Evolutionary conservation across 495 filamentous ascomycete genomes (phyloP), one percentile per base, ranked within the genome.

Genomic region (Talaromyces nanjingensis): DNA sequence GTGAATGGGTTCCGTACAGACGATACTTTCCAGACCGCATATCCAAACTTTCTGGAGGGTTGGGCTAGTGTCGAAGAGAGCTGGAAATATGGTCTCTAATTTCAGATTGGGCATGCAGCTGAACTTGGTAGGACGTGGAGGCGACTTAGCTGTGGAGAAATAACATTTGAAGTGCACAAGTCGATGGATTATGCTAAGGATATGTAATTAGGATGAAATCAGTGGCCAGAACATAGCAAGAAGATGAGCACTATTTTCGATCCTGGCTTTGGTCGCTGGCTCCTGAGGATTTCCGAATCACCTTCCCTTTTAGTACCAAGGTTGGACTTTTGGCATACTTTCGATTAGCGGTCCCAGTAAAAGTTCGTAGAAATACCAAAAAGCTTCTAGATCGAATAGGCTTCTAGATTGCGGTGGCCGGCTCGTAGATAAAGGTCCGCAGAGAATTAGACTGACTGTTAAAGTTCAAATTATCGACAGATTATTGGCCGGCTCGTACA

Each of bases 71-170:
- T 29, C 20, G 57, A 59, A 20, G 57, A 59, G 16, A 59, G 31
- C 31, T 59, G 57, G 57, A 59, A 59, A 59, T 59, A 59, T 37
- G 11, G 25, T 14, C 57, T 59, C 31, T 59, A 42, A 22, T 59
- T 16, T 20, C 0, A 18, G 0, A 5, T 31, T 16, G 54, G 1
- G 54, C 12, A 24, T 14, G n/a, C 25, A 29, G 6, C 54, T 57
- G 22, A 20, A 33, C 14, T 29, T n/a, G 31, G 18, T 4, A 7
- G 29, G 6, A 8, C 25, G 6, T 34, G 5, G 42, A 8, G n/a
- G 8, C n/a, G 33, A 59, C n/a, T 59, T 59, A 1, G n/a, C 24
- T 27, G 11, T 56, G 24, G 20, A 9, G n/a, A 9, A 49, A 18
- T 18, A 49, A 49, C 6, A 20, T n/a, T n/a, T n/a, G n/a, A n/a